phyloP scores from a whole-genome alignment of 2,329 filamentous ascomycete species.

The Chaetomium sp. region DNA sequence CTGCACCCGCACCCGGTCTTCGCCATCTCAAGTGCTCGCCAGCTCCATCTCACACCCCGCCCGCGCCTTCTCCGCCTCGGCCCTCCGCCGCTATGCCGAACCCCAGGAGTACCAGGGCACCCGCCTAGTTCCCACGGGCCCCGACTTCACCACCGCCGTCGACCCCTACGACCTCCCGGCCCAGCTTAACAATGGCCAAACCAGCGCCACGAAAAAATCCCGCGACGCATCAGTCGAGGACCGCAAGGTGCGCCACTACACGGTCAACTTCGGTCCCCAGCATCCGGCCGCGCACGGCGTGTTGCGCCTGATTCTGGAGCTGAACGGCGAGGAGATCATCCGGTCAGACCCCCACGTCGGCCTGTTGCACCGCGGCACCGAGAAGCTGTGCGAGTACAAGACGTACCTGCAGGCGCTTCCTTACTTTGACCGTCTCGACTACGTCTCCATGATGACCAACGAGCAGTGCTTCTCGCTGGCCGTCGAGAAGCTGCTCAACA shows the following conservation, averaged over 20 bases:
- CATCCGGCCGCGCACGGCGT: conserved; percentile 98
- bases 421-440: conserved; percentile 98
- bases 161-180: conserved; percentile 50
- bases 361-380: conserved; percentile 91
- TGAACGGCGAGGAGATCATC: conserved; percentile 97
- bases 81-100: conserved; percentile 64
- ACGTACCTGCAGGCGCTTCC: conserved; percentile 97
- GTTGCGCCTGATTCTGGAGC: conserved; percentile 93
- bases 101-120: conserved; percentile 57
- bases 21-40: neutral
- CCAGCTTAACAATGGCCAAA: conserved; percentile 21
- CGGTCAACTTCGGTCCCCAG: conserved; percentile 98
- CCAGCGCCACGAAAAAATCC: conserved; percentile 47
- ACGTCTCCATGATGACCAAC: conserved; percentile 99
- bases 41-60: conserved; percentile 30
- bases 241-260: conserved; percentile 97
- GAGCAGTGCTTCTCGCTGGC: conserved; percentile 96
- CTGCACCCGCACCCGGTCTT: conserved; percentile 42
- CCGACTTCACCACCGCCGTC: conserved; percentile 58
- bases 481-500: conserved; percentile 95
- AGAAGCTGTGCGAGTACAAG: conserved; percentile 99
- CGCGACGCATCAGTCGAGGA: conserved; percentile 53
- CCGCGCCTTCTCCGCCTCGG: conserved; percentile 68
- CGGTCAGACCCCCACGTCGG: conserved; percentile 96
- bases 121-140: conserved; percentile 65